Base-by-base conservation (phyloP, 2,329 filamentous ascomycete species). In the Pseudocercospora fijiensis region DNA sequence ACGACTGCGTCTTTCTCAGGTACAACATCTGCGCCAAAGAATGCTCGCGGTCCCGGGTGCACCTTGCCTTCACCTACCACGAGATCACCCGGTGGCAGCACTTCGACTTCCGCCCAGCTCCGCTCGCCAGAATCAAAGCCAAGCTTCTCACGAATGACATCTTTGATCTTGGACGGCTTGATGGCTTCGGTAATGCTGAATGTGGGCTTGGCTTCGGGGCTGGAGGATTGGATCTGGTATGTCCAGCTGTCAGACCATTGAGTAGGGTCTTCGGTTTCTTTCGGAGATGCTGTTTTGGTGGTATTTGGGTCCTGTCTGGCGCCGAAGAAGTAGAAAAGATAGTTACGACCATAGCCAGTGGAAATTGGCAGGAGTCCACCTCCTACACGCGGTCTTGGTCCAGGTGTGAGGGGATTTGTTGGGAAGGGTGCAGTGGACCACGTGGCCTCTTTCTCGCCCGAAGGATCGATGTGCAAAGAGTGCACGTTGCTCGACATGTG, bases 81-180 rank as follows among this genome's bases (percentile, higher is more conserved):
- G 11, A 78, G 63, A 47, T 72, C 69, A 4, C 69, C 68, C 1
- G 76, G 77, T 43, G 76, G 67, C 58, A 75, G 70, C 5, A 81
- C 73, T 30, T 79, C 77, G 4, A 78, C 76, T 60, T 81, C 78
- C 0, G 75, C 76, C 79, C 79, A 81, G 26, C 73, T 76, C 26
- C 76, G 72, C n/a, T 74, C 72, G 4, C 79, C 78, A 6, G 73
- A 76, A 33, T 79, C 76, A 9, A 74, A 75, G 3, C 79, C 79
- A 10, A 81, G 65, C 28, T 75, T 76, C 43, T 73, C 73, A 5
- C 79, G 72, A 37, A 80, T 79, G 0, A 72, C 71, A 62, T 81
- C 79, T 63, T 81, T 81, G 66, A 80, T 76, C 59, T 76, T 76
- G 1, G 79, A 78, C n/a, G 78, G 78, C 57, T 78, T 78, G 62